Evolutionary conservation across 225 moss, liverwort and hornwort species (phyloP).

Genomic region (Thuidium tamariscinum): DNA sequence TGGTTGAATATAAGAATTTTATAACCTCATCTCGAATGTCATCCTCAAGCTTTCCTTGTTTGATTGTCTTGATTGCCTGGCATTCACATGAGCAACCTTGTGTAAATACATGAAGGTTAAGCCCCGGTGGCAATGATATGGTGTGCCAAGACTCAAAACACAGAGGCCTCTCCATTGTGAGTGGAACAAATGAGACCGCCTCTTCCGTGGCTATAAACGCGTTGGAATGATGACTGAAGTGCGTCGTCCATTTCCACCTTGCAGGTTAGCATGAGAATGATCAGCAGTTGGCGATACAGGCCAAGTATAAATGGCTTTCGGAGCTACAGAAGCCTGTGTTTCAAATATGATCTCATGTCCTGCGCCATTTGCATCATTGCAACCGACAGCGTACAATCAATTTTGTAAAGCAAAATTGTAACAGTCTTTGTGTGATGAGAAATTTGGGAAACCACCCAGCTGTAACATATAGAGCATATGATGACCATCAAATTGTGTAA

Average conservation of each 20-base stretch:
- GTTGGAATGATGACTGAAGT: constrained; percentile 3
- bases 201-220: background rate
- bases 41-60: background rate
- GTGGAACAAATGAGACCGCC: background rate
- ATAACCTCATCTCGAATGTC: background rate
- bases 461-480: background rate
- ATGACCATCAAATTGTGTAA: background rate
- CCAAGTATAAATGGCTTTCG: background rate
- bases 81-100: background rate
- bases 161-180: background rate
- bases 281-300: background rate
- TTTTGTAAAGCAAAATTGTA: background rate
- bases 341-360: background rate
- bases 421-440: background rate
- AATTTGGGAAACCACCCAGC: background rate
- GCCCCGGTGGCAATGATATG: background rate
- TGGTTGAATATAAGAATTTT: background rate
- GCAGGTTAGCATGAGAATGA: constrained; percentile 2
- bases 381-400: background rate
- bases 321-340: background rate
- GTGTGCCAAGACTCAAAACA: background rate
- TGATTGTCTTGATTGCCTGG: background rate
- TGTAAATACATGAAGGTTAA: background rate
- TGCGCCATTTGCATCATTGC: background rate
- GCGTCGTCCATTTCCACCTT: constrained; percentile 1